Evolutionary conservation across 116 monocot genomes (phyloP), one percentile per base, ranked within the genome.

Genomic region (Papilionanthe hybrid): DNA sequence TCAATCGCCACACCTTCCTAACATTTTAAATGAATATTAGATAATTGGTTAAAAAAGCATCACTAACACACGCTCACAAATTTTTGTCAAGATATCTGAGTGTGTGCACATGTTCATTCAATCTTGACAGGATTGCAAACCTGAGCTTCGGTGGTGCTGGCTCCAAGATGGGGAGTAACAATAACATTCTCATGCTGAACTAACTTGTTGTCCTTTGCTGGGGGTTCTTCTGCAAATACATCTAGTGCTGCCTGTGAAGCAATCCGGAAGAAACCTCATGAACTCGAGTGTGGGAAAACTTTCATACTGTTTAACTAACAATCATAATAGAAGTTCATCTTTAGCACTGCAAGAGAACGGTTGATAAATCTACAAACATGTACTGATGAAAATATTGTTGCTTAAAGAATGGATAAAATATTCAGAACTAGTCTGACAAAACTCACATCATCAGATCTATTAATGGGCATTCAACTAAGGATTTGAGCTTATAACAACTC

Each of bases 131-230:
- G 1, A 80, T 49, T 50, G 28, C 83, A 81, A 79, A 93, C 93
- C 89, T 93, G 93, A 72, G 93, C 93, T 89, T 93, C 93, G 13
- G 81, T 76, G 5, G 93, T 93, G 77, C 93, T 93, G 27, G 93
- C 93, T 79, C 93, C 93, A 32, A 93, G 89, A 74, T 91, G 93
- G 60, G 93, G 93, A 72, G 93, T 93, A 15, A 91, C 91, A n/a
- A 80, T 93, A 18, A 93, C 89, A 82, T 83, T 83, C 78, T 91
- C 86, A 83, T 93, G 93, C 80, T 84, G 91, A 73, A 93, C 91
- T 50, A 93, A 77, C 77, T 80, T 89, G 83, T 83, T 88, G 18
- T 91, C 93, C 76, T 77, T 82, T 50, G 87, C 43, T 56, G 93
- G 91, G 4, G 93, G 93, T 78, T 93, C 93, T 75, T 77, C 89